Evolutionary conservation across 495 filamentous ascomycete genomes (phyloP).

Genomic region (Cetradonia linearis): DNA sequence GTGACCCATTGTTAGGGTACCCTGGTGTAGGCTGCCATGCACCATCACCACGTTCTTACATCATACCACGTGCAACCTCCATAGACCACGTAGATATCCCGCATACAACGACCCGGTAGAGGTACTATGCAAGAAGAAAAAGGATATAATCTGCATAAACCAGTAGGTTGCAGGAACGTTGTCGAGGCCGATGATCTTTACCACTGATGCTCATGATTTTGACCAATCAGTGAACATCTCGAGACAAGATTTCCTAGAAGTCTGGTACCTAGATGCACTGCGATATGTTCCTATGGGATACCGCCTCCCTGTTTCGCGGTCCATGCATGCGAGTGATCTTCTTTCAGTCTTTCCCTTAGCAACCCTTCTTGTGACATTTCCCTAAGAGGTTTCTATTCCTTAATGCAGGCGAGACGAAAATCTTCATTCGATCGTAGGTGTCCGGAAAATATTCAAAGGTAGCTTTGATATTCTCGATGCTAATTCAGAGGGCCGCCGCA

Average conservation of each 20-base stretch:
- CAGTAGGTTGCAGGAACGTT: background rate
- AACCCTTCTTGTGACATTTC: background rate
- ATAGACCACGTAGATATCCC: background rate
- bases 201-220: background rate
- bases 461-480: background rate
- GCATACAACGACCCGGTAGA: background rate
- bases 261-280: background rate
- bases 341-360: background rate
- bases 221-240: background rate
- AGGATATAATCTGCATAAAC: background rate
- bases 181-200: background rate
- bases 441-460: background rate
- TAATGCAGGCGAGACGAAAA: background rate
- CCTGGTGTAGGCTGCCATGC: background rate
- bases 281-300: background rate
- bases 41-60: background rate
- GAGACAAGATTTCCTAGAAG: background rate
- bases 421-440: background rate
- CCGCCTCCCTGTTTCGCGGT: background rate
- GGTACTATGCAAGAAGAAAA: background rate
- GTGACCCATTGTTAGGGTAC: background rate
- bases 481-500: background rate
- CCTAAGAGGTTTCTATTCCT: background rate
- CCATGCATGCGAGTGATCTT: background rate
- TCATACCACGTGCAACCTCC: background rate